These are phyloP conservation scores for Leccinum aurantiacum DNA, from an alignment of 768 basidiomycete genomes.

Conservation along the genomic window DNA sequence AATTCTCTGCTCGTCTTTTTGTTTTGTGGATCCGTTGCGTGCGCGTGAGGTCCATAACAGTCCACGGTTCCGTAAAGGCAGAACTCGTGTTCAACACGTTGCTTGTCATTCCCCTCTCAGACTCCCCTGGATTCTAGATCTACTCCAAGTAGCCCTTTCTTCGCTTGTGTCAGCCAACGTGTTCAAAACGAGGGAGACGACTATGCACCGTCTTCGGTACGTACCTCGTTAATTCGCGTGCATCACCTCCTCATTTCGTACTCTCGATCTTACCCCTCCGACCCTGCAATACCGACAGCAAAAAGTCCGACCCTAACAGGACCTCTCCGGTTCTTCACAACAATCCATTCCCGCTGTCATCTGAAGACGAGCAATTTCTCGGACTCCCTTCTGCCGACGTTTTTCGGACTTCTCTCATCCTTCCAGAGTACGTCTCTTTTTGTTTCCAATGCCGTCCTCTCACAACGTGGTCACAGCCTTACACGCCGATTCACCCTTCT, in stretches of 20 bases:
- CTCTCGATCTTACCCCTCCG: slow-evolving; percentile 23
- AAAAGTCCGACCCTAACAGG: slow-evolving; percentile 69
- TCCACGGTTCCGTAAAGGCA: slow-evolving; percentile 33
- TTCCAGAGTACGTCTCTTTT: slow-evolving; percentile 68
- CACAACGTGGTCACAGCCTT: slow-evolving; percentile 49
- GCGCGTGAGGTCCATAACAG: slow-evolving; percentile 1
- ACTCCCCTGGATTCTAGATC: slow-evolving; percentile 25
- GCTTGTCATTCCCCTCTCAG: slow-evolving; percentile 41
- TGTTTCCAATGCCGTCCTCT: slow-evolving; percentile 9
- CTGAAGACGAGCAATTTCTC: slow-evolving; percentile 44
- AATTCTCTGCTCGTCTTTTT: not conserved
- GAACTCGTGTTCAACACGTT: slow-evolving; percentile 81
- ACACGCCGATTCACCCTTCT: slow-evolving; percentile 81
- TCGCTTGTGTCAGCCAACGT: slow-evolving; percentile 50
- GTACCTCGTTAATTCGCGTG: slow-evolving; percentile 36
- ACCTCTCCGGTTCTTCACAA: slow-evolving; percentile 42
- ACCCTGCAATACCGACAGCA: slow-evolving; percentile 47
- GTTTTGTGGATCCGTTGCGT: slow-evolving; percentile 1
- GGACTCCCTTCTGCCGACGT: slow-evolving; percentile 68
- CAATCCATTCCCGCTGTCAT: slow-evolving; percentile 30
- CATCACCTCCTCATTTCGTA: slow-evolving; percentile 26
- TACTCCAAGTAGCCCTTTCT: slow-evolving; percentile 33
- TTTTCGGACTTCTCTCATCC: slow-evolving; percentile 84
- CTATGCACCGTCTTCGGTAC: slow-evolving; percentile 85
- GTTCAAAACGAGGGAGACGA: slow-evolving; percentile 59